Conservation (phyloP, 805 yeast genomes). For the Sugiyamaella smithiae region DNA sequence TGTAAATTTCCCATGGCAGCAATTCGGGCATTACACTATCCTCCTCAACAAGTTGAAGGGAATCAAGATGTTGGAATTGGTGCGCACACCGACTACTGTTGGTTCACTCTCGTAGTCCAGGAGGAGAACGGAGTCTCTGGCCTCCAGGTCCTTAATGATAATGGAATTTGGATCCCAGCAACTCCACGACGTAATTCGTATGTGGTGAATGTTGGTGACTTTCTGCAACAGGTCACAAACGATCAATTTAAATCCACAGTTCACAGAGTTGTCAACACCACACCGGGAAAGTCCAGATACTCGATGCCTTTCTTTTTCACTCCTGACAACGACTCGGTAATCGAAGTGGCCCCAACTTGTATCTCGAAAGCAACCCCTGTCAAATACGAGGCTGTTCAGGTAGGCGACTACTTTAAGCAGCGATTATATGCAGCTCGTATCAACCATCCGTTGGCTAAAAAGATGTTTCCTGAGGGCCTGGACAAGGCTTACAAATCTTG, state of each 20-base stretch:
- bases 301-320: slow-evolving; percentile 35
- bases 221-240: slow-evolving; percentile 40
- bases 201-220: slow-evolving; percentile 42
- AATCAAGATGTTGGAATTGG: slow-evolving; percentile 36
- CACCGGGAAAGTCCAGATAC: slow-evolving; percentile 26
- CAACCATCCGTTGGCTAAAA: slow-evolving; percentile 2
- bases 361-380: background rate
- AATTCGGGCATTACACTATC: slow-evolving; percentile 36
- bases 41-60: slow-evolving; percentile 31
- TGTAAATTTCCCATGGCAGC: slow-evolving; percentile 17
- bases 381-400: background rate
- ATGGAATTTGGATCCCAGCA: slow-evolving; percentile 35
- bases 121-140: slow-evolving; percentile 37
- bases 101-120: slow-evolving; percentile 37
- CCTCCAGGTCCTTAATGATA: slow-evolving; percentile 37
- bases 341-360: slow-evolving; percentile 4
- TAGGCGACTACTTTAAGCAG: background rate
- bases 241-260: slow-evolving; percentile 39
- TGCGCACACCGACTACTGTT: slow-evolving; percentile 42
- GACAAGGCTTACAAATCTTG: slow-evolving; percentile 1
- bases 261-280: slow-evolving; percentile 40
- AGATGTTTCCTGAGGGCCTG: slow-evolving; percentile 4
- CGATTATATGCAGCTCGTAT: background rate
- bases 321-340: slow-evolving; percentile 14
- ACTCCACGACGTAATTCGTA: slow-evolving; percentile 36